Percentiles rank a stretch among this genome's conserved stretches.
phyloP scores from a whole-genome alignment of 1,139 yeast species.

The Yamadazyma dendronema region DNA sequence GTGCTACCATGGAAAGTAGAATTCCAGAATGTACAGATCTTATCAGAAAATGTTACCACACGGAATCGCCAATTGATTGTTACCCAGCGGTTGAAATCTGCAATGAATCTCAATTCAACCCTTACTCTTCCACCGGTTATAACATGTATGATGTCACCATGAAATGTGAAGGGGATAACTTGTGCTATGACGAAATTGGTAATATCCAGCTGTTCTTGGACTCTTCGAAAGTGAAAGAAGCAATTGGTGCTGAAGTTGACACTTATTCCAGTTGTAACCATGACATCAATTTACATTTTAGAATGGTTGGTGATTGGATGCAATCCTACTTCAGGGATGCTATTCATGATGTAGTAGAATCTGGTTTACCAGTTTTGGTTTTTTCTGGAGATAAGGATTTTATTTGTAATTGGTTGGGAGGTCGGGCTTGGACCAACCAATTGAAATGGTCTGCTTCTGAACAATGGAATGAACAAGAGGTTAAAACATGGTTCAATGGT shows the following conservation, averaged over 20 bases:
- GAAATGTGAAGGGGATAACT: constrained; percentile 67
- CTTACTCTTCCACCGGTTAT: constrained; percentile 47
- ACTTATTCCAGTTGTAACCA: constrained; percentile 76
- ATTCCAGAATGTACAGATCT: constrained; percentile 74
- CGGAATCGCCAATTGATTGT: constrained; percentile 78
- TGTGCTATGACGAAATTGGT: constrained; percentile 54
- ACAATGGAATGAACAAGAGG: constrained; percentile 21
- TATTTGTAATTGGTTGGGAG: constrained; percentile 40
- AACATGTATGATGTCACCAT: constrained; percentile 90
- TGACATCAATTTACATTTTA: constrained; percentile 74
- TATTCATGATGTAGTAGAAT: constrained; percentile 7
- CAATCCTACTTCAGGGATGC: constrained; percentile 28
- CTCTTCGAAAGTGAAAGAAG: constrained; percentile 47
- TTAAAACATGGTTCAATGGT: constrained; percentile 41
- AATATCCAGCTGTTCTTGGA: constrained; percentile 30
- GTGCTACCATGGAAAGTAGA: constrained; percentile 61
- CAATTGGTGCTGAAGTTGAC: constrained; percentile 74
- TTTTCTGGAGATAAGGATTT: constrained; percentile 40
- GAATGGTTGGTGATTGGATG: constrained; percentile 88
- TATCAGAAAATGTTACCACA: constrained; percentile 72
- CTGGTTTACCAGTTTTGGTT: constrained; percentile 24
- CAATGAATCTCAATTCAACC: constrained; percentile 23
- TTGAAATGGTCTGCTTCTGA: constrained; percentile 29
- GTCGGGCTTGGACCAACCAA: constrained; percentile 32
- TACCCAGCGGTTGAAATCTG: constrained; percentile 62